phyloP scores from a whole-genome alignment of 2,329 filamentous ascomycete species.

The Hortaea werneckii region DNA sequence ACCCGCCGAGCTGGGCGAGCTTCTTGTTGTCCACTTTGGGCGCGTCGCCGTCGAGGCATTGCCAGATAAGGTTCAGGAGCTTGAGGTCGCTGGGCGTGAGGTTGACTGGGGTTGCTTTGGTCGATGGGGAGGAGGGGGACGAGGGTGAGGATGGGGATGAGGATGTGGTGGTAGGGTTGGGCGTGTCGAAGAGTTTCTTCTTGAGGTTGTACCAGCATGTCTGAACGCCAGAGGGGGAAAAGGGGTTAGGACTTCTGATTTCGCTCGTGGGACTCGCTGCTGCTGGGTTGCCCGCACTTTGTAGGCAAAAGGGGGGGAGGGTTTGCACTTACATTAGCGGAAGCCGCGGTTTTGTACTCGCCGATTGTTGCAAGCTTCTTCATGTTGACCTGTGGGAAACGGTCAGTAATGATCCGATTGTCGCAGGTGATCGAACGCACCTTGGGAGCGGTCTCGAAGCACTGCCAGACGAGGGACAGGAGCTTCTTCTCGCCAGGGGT shows the following conservation, averaged over 20 bases:
- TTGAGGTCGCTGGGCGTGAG: slow-evolving; percentile 1
- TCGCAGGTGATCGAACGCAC: neutral
- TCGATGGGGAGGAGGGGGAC: no score
- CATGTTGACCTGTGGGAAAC: slow-evolving; percentile 2
- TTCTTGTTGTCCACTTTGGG: slow-evolving; percentile 7
- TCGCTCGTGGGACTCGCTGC: no score
- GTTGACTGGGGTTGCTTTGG: neutral
- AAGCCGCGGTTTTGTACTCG: slow-evolving; percentile 12
- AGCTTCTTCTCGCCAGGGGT: slow-evolving; percentile 4
- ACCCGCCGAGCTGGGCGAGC: slow-evolving; percentile 9
- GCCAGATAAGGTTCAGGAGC: slow-evolving; percentile 20
- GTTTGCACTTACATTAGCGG: slow-evolving; percentile 3
- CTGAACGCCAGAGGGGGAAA: no score
- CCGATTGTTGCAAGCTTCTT: slow-evolving; percentile 11
- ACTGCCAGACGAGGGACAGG: slow-evolving; percentile 23
- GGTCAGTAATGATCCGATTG: neutral
- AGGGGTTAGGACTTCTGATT: no score
- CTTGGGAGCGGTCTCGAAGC: slow-evolving; percentile 22
- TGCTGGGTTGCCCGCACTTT: no score
- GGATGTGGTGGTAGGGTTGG: neutral
- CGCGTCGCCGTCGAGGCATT: slow-evolving; percentile 23
- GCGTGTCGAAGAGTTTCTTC: slow-evolving; percentile 9
- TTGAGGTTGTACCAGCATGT: slow-evolving; percentile 4
- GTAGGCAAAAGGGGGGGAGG: neutral
- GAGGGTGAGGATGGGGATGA: no score